phyloP scores from a whole-genome alignment of 768 basidiomycete genomes.

The Rhodotorula graminis region DNA sequence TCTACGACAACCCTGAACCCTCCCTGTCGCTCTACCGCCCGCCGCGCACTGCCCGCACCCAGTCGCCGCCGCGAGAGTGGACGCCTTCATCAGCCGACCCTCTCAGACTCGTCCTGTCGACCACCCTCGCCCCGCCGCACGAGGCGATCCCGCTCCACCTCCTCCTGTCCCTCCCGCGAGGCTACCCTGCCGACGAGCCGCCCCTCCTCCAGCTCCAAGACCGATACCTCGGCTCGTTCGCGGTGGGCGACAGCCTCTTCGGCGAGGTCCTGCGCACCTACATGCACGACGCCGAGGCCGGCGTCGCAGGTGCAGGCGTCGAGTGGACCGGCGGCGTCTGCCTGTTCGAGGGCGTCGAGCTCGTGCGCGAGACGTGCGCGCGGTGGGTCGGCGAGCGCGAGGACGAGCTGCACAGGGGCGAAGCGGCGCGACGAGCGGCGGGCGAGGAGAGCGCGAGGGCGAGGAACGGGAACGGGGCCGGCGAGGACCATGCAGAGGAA shows the following conservation, averaged over 20 bases:
- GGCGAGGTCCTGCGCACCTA: conserved; percentile 72
- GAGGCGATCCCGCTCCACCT: conserved; percentile 47
- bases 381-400: conserved; percentile 65
- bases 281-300: conserved; percentile 62
- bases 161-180: conserved; percentile 52
- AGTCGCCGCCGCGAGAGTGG: conserved; percentile 8
- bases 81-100: conserved; percentile 5
- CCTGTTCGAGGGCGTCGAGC: conserved; percentile 81
- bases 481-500: neutral
- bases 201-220: conserved; percentile 82
- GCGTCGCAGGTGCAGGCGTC: conserved; percentile 44
- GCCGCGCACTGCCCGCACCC: neutral
- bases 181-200: conserved; percentile 64
- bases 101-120: conserved; percentile 20
- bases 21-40: conserved; percentile 11
- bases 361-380: conserved; percentile 61
- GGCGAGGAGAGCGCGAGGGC: neutral
- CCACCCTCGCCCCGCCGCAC: conserved; percentile 55
- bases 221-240: conserved; percentile 73
- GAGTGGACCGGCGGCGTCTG: conserved; percentile 74
- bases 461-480: neutral
- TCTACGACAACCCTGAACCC: conserved; percentile 14
- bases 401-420: conserved; percentile 22
- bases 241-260: conserved; percentile 68
- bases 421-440: conserved; percentile 1